These are phyloP conservation scores for Fonsecaea monophora DNA, from an alignment of 2,329 filamentous ascomycete species.

Conservation along the genomic window DNA sequence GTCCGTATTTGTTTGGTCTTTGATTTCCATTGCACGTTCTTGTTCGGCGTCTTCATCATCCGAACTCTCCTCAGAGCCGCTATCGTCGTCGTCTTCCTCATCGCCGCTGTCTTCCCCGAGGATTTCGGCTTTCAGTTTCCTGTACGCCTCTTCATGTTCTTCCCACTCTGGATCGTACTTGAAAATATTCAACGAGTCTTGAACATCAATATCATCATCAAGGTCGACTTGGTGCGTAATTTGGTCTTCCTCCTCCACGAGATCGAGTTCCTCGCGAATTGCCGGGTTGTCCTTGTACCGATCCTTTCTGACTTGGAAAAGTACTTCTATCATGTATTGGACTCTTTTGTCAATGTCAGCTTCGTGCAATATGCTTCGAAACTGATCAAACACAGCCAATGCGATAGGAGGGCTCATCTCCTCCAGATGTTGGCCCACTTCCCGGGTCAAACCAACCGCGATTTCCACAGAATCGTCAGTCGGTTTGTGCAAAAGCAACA, in stretches of 20 bases:
- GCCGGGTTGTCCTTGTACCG: constrained; percentile 94
- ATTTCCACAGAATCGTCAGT: constrained; percentile 98
- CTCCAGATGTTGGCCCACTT: constrained; percentile 91
- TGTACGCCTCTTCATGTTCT: constrained; percentile 88
- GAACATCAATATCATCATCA: constrained; percentile 81
- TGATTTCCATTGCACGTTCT: constrained; percentile 88
- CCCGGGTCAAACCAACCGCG: constrained; percentile 88
- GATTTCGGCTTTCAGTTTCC: constrained; percentile 89
- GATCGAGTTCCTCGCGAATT: constrained; percentile 87
- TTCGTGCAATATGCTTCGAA: constrained; percentile 93
- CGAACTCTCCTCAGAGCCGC: constrained; percentile 63
- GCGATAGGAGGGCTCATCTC: constrained; percentile 92
- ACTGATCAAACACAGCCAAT: constrained; percentile 91
- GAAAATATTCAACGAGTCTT: constrained; percentile 93
- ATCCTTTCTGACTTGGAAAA: constrained; percentile 96
- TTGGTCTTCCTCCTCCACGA: constrained; percentile 97
- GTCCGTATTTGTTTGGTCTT: constrained; percentile 96
- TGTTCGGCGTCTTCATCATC: constrained; percentile 75
- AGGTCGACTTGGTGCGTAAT: constrained; percentile 87
- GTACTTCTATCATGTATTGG: constrained; percentile 99
- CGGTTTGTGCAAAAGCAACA: constrained; percentile 91
- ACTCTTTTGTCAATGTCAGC: constrained; percentile 96
- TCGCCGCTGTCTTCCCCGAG: constrained; percentile 89
- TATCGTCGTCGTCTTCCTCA: constrained; percentile 69
- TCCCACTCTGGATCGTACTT: constrained; percentile 91